phyloP scores from a whole-genome alignment of 345 rosid genomes.

The Syzygium aqueum region DNA sequence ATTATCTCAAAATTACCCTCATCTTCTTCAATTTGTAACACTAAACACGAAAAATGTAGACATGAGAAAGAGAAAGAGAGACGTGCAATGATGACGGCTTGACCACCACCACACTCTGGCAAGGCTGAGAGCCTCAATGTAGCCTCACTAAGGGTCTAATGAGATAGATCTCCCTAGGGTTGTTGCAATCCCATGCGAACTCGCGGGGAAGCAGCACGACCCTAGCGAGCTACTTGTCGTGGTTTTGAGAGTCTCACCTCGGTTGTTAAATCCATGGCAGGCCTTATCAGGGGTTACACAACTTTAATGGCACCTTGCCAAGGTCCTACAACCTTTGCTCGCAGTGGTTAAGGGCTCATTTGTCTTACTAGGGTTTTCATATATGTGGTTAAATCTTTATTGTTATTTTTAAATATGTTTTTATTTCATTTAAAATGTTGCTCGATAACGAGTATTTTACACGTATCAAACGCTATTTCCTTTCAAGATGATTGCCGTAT shows the following conservation, averaged over 20 bases:
- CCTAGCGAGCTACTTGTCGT: not conserved
- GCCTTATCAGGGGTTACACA: not conserved
- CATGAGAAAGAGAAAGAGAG: too few relatives aligned
- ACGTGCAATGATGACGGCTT: too few relatives aligned
- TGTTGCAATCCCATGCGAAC: not conserved
- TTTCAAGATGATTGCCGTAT: not conserved
- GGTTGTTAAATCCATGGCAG: not conserved
- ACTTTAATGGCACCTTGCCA: not conserved
- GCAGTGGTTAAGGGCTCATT: not conserved
- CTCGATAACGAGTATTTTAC: not conserved
- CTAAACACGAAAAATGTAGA: too few relatives aligned
- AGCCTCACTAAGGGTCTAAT: not conserved
- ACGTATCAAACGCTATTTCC: not conserved
- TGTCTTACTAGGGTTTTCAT: accelerated
- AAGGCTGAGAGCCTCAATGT: not conserved
- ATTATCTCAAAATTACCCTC: too few relatives aligned
- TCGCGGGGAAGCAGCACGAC: not conserved
- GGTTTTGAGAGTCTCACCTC: accelerated
- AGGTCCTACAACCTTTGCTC: not conserved
- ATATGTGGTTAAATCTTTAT: not conserved
- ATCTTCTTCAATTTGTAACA: too few relatives aligned
- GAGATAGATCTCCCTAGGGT: not conserved
- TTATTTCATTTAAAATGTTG: not conserved
- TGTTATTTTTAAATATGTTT: not conserved
- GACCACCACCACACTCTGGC: accelerated